Evolutionary conservation across 2,329 filamentous ascomycete genomes (phyloP).

Genomic region (Phialophora tarda): DNA sequence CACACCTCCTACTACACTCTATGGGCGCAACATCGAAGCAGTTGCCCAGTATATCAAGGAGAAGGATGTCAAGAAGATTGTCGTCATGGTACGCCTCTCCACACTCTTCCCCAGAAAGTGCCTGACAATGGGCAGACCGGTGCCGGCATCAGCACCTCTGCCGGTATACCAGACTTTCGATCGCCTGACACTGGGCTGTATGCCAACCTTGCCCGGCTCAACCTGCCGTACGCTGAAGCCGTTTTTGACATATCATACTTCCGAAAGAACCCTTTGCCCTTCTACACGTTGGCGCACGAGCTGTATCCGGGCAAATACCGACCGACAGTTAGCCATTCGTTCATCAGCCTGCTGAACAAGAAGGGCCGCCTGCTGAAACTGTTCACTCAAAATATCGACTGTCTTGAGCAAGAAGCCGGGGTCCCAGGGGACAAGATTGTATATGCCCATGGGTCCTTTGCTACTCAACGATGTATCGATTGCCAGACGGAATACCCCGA

Average conservation of each 20-base stretch:
- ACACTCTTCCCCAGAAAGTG: background rate
- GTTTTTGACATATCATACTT: slow-evolving; percentile 96
- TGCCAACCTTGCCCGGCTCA: slow-evolving; percentile 82
- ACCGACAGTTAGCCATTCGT: slow-evolving; percentile 88
- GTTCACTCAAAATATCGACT: slow-evolving; percentile 98
- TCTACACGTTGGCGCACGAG: slow-evolving; percentile 90
- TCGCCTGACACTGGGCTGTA: slow-evolving; percentile 93
- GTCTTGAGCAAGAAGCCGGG: slow-evolving; percentile 84
- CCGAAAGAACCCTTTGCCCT: slow-evolving; percentile 79
- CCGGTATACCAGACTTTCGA: slow-evolving; percentile 86
- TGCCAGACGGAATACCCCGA: slow-evolving; percentile 76
- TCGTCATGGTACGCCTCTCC: slow-evolving; percentile 69
- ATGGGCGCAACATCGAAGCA: slow-evolving; percentile 70
- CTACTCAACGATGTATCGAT: slow-evolving; percentile 86
- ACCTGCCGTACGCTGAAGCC: slow-evolving; percentile 86
- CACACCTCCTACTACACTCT: slow-evolving; percentile 68
- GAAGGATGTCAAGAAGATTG: slow-evolving; percentile 71
- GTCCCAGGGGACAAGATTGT: slow-evolving; percentile 81
- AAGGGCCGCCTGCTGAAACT: slow-evolving; percentile 81
- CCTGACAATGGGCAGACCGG: slow-evolving; percentile 62
- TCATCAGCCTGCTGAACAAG: slow-evolving; percentile 78
- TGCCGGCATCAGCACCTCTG: slow-evolving; percentile 73
- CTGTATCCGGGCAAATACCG: slow-evolving; percentile 88
- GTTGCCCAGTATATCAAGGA: slow-evolving; percentile 81
- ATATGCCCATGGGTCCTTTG: slow-evolving; percentile 95